Evolutionary conservation across 1,284 basidiomycete species (phyloP), one percentile per base, ranked within the genome.

Genomic region (Paramarasmius palmivorus): DNA sequence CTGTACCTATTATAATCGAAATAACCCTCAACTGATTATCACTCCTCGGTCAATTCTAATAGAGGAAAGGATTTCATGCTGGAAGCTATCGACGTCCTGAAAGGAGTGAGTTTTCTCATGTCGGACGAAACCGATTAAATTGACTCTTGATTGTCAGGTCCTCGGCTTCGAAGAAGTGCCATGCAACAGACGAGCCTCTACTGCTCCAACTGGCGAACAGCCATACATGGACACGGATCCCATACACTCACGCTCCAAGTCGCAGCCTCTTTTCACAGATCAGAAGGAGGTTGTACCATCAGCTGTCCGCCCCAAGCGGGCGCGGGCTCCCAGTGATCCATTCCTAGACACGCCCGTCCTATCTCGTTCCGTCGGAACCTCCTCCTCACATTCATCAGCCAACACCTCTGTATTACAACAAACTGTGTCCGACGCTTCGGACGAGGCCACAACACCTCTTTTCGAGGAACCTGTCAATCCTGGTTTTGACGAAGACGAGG

Each of bases 61-160:
- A 91, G 89, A 65, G 89, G 89, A 56, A 90, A 90, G 71, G 84
- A 90, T 60, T 90, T 92, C 64, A 91, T 92, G 86, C 74, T 88
- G 41, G 89, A 91, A 69, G 88, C 87, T 14, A 83, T 91, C 54
- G 85, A 90, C 61, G 72, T 90, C 47, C 81, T 92, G 61, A 92
- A 92, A 82, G 90, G 89, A 63, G 89, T 89, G 61, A 63, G 84
- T 73, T n/a, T 17, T 55, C 59, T 66, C 58, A 59, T 59, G 52
- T 58, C 44, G 48, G 9, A 23, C 8, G 23, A 23, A 23, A 54
- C 57, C 29, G 50, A 38, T 55, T 53, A 56, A 56, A 50, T 49
- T 55, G 57, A 54, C 42, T 50, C 49, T 49, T 61, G 37, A 55
- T 49, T 7, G 58, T 49, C 58, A 84, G 82, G 82, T 83, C 38